phyloP scores from a whole-genome alignment of 23 red algal species.

The Gracilaria gracilis region DNA sequence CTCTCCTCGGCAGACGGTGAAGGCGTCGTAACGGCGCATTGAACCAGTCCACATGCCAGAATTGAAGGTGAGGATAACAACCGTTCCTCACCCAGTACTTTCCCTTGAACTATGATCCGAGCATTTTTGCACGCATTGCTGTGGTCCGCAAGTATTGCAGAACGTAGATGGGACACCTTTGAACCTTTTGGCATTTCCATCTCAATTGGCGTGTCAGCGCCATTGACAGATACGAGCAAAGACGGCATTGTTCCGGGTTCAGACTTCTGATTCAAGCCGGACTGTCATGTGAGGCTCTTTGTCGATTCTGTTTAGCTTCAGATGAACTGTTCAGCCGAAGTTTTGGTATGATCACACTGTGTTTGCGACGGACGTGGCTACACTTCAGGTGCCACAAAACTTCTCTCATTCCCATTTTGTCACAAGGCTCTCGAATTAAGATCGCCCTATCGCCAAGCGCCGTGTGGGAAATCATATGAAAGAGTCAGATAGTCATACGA shows the following conservation, averaged over 20 bases:
- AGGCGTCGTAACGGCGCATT: conserved; percentile 35
- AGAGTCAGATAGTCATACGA: too few relatives aligned
- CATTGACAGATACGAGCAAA: conserved; percentile 24
- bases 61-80: conserved; percentile 23
- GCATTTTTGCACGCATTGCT: neutral
- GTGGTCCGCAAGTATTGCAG: neutral
- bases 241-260: conserved; percentile 3
- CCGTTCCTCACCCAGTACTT: conserved; percentile 1
- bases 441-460: neutral
- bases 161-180: neutral
- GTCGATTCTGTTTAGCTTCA: neutral
- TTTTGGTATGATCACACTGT: neutral
- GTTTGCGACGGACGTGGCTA: neutral
- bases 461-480: neutral
- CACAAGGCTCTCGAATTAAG: conserved; percentile 36
- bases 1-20: neutral
- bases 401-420: neutral
- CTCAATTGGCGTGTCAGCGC: neutral
- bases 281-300: neutral
- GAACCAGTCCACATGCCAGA: conserved; percentile 30
- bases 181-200: conserved; percentile 26
- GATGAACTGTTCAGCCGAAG: neutral
- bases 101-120: conserved; percentile 17
- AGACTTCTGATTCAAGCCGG: neutral
- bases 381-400: neutral